phyloP scores from a whole-genome alignment of 768 basidiomycete genomes.

The Brasilioporus rufonigricans region DNA sequence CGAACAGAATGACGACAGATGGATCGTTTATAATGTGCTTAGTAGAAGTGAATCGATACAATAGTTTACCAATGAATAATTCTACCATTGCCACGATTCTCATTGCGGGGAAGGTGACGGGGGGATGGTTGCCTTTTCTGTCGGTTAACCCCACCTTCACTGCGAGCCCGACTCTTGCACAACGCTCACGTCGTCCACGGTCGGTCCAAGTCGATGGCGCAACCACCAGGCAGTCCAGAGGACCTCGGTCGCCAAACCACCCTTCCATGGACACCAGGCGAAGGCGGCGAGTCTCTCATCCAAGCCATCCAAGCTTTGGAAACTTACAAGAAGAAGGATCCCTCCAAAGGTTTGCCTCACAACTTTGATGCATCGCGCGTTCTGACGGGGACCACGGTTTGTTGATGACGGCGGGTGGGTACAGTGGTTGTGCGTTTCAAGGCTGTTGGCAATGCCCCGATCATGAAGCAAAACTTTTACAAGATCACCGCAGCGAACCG shows the following conservation, averaged over 20 bases:
- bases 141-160: background rate
- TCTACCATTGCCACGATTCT: background rate
- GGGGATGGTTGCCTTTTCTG: constrained; percentile 14
- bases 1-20: background rate
- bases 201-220: constrained; percentile 24
- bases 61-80: background rate
- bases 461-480: constrained; percentile 99
- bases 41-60: background rate
- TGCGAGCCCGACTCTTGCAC: background rate
- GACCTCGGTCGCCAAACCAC: constrained; percentile 31
- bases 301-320: constrained; percentile 75
- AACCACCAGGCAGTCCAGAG: constrained; percentile 32
- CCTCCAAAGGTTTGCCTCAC: constrained; percentile 58
- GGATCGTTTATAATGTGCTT: background rate
- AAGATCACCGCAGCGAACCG: constrained; percentile 93
- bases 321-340: constrained; percentile 83
- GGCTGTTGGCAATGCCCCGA: constrained; percentile 95
- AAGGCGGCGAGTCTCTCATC: constrained; percentile 29
- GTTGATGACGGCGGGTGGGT: background rate
- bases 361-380: background rate
- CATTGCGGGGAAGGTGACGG: too few relatives aligned
- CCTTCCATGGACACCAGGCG: constrained; percentile 34
- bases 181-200: constrained; percentile 1
- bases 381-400: background rate
- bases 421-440: constrained; percentile 96